Base-by-base conservation (phyloP, 768 basidiomycete species). In the Leucocoprinus birnbaumii region DNA sequence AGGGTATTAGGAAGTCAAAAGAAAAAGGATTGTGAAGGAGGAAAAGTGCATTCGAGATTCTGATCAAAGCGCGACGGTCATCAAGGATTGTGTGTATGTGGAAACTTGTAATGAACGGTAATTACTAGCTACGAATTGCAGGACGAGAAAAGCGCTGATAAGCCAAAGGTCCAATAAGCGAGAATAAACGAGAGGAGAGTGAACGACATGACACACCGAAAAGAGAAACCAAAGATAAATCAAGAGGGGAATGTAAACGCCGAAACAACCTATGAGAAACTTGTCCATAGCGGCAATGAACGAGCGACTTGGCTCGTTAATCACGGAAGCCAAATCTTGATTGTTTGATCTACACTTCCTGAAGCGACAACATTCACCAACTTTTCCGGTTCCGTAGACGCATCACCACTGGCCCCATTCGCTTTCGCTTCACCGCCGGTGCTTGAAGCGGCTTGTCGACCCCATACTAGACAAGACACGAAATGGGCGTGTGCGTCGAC, bases 401-500 rank as follows among this genome's bases (percentile, higher is more conserved):
- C 58, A 25, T 60, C 58, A 38, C 66, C 70, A 27, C 77, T 76
- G 24, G 60, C 63, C 13, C 65, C 63, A 55, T 76, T 74, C 19
- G 60, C 65, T 61, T 69, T 67, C 24, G 68, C 61, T 0, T 70
- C 66, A 8, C 64, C 67, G 25, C 77, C 73, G 21, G 78, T 73
- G 21, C 47, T 44, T 26, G 54, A 55, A 14, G 75, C 69, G 48
- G 70, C 62, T 56, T 81, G 78, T 49, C 88, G 72, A 37, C 90
- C 91, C 92, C 93, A 95, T 13, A 86, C 78, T 53, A 94, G 80
- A 19, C 85, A 86, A 26, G 86, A 82, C 11, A 94, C 86, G 64
- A 94, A 93, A 64, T 91, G 89, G 26, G 79, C 80, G 66, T 95
- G 94, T 2, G 94, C 93, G 60, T 94, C 90, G 40, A 96, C 81